Conservation (phyloP, 169 alveolate species). For the Plasmodium malariae region DNA sequence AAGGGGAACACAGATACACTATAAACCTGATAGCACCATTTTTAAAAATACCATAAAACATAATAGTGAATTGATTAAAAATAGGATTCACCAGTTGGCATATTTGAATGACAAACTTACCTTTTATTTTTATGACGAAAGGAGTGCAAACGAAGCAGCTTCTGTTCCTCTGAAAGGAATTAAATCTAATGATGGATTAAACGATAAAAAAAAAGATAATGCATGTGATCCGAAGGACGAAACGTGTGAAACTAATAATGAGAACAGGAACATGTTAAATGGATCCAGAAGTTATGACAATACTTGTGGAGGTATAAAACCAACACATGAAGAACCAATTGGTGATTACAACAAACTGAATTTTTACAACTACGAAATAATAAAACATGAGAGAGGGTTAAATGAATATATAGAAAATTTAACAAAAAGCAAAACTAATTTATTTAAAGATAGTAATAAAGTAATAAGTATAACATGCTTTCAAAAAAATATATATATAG, state of each 20-base stretch:
- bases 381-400: constrained; percentile 73
- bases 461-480: constrained; percentile 53
- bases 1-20: constrained; percentile 77
- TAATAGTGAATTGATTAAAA: constrained; percentile 49
- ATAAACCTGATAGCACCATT: constrained; percentile 66
- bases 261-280: background rate
- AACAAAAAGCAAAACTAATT: constrained; percentile 49
- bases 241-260: background rate
- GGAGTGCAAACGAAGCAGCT: constrained; percentile 14
- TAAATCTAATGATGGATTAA: background rate
- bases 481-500: constrained; percentile 61
- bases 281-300: background rate
- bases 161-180: background rate
- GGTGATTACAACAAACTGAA: constrained; percentile 14
- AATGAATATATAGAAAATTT: constrained; percentile 54
- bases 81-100: constrained; percentile 71
- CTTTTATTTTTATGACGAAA: constrained; percentile 76
- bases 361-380: constrained; percentile 44
- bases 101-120: constrained; percentile 59
- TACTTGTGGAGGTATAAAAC: background rate
- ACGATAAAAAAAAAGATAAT: background rate
- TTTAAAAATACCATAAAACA: constrained; percentile 62
- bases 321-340: background rate
- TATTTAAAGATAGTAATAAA: constrained; percentile 63
- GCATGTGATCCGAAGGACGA: background rate